Evolutionary conservation across 192 early-diverging fungal species (phyloP).

Genomic region (Umbelopsis vinacea): DNA sequence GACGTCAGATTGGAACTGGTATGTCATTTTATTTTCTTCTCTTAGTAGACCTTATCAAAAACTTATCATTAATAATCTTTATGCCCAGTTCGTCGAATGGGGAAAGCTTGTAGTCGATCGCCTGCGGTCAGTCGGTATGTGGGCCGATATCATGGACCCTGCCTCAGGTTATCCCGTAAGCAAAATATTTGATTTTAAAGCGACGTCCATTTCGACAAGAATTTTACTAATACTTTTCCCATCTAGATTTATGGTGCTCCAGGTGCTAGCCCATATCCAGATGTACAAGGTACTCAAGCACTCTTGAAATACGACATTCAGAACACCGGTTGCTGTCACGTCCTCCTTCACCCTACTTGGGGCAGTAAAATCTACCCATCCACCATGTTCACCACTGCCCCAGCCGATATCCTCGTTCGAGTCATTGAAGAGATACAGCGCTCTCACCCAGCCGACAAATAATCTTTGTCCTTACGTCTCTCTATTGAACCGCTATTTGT

Average conservation of each 20-base stretch:
- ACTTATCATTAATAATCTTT: constrained; percentile 3
- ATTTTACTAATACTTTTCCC: too few relatives aligned
- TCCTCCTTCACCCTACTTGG: constrained; percentile 89
- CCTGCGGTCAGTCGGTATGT: constrained; percentile 65
- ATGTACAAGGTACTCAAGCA: constrained; percentile 80
- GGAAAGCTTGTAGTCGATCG: constrained; percentile 59
- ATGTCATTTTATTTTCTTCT: constrained; percentile 35
- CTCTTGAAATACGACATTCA: constrained; percentile 79
- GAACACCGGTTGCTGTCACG: constrained; percentile 82
- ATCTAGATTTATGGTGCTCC: constrained; percentile 62
- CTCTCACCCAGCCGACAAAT: neutral
- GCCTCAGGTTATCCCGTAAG: constrained; percentile 83
- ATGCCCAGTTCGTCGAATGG: constrained; percentile 72
- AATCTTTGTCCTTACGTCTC: too few relatives aligned
- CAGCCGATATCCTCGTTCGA: constrained; percentile 48
- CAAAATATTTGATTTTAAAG: neutral
- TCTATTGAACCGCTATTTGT: neutral
- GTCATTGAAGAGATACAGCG: constrained; percentile 35
- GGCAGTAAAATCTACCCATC: constrained; percentile 89
- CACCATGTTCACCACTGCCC: constrained; percentile 84
- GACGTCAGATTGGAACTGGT: constrained; percentile 79
- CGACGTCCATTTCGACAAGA: too few relatives aligned
- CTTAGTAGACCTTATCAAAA: neutral
- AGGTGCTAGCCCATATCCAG: constrained; percentile 84
- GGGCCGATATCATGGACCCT: constrained; percentile 93